phyloP scores from a whole-genome alignment of 768 basidiomycete genomes.

The Hemileccinum impolitum region DNA sequence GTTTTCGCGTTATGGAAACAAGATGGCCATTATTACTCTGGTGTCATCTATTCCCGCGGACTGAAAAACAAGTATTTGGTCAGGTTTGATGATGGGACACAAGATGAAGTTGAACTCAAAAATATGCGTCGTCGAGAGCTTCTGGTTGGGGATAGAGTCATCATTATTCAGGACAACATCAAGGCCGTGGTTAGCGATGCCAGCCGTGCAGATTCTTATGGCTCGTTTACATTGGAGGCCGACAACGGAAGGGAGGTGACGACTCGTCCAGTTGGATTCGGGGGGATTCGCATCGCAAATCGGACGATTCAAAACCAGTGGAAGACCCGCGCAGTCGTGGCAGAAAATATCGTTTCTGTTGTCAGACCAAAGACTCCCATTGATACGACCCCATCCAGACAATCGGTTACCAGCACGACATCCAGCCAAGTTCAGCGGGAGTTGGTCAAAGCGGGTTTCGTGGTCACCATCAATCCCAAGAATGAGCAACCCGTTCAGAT shows the following conservation, averaged over 20 bases:
- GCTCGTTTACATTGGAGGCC: conserved; percentile 35
- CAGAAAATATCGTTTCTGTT: conserved; percentile 41
- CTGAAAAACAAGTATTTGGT: conserved; percentile 40
- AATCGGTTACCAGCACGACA: conserved; percentile 38
- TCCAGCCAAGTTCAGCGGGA: conserved; percentile 36
- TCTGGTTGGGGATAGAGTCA: conserved; percentile 54
- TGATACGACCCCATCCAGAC: conserved; percentile 47
- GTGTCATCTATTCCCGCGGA: conserved; percentile 43
- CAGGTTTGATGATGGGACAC: conserved; percentile 64
- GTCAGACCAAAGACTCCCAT: conserved; percentile 35
- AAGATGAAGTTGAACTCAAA: conserved; percentile 44
- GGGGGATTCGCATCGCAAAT: conserved; percentile 47
- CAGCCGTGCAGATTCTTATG: conserved; percentile 27
- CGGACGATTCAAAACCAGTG: conserved; percentile 50
- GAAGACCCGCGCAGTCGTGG: conserved; percentile 47
- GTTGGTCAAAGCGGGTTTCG: conserved; percentile 51
- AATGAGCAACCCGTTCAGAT: conserved; percentile 36
- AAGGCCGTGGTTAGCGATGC: conserved; percentile 33
- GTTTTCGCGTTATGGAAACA: conserved; percentile 71
- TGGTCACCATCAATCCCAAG: conserved; percentile 49
- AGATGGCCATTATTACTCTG: conserved; percentile 60
- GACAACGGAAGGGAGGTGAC: conserved; percentile 35
- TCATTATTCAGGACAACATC: conserved; percentile 30
- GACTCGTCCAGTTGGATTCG: conserved; percentile 29
- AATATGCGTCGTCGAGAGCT: conserved; percentile 54